Evolutionary conservation across 2,329 filamentous ascomycete genomes (phyloP), one percentile per base, ranked within the genome.

Genomic region (Xylariaceae sp.): DNA sequence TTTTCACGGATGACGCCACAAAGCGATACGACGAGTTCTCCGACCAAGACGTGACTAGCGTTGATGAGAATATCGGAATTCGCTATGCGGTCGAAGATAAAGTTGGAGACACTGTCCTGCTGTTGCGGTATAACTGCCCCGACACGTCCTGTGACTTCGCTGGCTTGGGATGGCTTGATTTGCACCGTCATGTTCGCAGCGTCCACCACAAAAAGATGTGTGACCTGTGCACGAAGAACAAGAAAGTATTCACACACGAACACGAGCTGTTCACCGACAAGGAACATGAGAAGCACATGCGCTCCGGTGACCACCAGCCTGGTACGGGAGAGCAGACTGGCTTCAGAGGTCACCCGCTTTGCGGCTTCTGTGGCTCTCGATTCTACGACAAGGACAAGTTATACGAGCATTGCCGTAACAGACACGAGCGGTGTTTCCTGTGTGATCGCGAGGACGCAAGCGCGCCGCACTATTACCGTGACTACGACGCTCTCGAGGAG

Each of bases 231-330:
- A 85, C 89, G 5, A 73, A 88, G 44, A 89, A 96, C 69, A 98
- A 98, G 66, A 96, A 95, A 59, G 88, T 96, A 23, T 98, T 98
- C 54, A 96, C 92, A 1, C 92, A 98, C 64, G 92, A 98, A 64
- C 92, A 98, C 59, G 87, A 94, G 47, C 73, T 98, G 1, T 97
- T 96, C 61, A 83, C 85, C 1, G 75, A 80, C 46, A 76, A 81
- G 47, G 87, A 90, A 51, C 70, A 97, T 34, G 81, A 85, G 51
- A 85, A 79, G 54, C 92, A 98, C 61, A 94, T 97, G 74, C 85
- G 79, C 46, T 80, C 83, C 47, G 92, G 92, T 41, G 92, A 98
- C 56, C 87, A 97, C 59, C 83, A 83, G 48, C 89, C 90, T 3
- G 90, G 92, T 23, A 84, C 89, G 0, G 71, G 85, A 26, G 87